Conservation (phyloP, 129 eudicot species). For the Lactuca sativa region DNA sequence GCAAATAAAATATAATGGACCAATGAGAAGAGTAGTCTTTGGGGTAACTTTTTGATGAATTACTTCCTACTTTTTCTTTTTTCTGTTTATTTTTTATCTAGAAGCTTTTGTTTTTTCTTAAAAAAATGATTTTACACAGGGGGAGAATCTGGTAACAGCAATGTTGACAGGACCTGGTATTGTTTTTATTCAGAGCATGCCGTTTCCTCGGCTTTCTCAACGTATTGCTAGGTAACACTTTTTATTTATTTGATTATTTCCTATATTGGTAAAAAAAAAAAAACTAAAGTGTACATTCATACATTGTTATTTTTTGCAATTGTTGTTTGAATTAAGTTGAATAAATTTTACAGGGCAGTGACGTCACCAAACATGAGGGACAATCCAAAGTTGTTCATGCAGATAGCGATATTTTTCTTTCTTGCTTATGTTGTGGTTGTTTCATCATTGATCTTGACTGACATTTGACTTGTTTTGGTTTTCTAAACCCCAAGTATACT, state of each 20-base stretch:
- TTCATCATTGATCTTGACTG: conserved; percentile 88
- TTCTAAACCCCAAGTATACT: conserved; percentile 12
- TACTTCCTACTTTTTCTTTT: conserved; percentile 2
- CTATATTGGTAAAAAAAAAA: no score
- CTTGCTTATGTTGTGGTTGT: conserved; percentile 91
- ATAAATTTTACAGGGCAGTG: conserved; percentile 67
- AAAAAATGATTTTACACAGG: conserved; percentile 39
- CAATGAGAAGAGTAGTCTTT: conserved; percentile 86
- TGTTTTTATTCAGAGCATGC: conserved; percentile 95
- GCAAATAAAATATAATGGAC: conserved; percentile 83
- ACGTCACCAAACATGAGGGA: conserved; percentile 99
- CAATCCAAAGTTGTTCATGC: conserved; percentile 86
- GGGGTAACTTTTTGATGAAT: conserved; percentile 60
- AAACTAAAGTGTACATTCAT: no score
- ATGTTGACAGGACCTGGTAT: conserved; percentile 95
- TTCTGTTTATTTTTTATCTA: neutral
- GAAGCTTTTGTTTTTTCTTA: conserved; percentile 4
- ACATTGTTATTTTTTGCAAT: no score
- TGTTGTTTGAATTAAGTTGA: no score
- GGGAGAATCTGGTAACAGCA: conserved; percentile 80
- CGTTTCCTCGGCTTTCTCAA: conserved; percentile 89
- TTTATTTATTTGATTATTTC: neutral
- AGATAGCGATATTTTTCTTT: conserved; percentile 90
- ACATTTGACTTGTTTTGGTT: conserved; percentile 43
- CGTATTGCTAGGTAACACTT: conserved; percentile 81